Evolutionary conservation across 768 basidiomycete genomes (phyloP).

Genomic region (Pleurotus citrinopileatus): DNA sequence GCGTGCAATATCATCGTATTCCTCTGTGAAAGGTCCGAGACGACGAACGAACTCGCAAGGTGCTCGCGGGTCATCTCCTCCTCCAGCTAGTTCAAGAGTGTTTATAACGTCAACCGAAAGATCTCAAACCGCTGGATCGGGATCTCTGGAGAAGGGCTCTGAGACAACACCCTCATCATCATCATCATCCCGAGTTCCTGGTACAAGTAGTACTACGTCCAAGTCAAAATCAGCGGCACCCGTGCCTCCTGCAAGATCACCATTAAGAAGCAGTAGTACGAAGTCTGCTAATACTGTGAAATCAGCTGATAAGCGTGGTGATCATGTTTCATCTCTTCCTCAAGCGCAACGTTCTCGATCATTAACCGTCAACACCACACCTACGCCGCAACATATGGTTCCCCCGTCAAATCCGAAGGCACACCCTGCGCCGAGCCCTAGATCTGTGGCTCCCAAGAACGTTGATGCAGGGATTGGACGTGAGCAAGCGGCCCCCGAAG

Average conservation of each 20-base stretch:
- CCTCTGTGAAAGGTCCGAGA: constrained; percentile 3
- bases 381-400: constrained; percentile 7
- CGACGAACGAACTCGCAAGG: neutral
- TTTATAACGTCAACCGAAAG: constrained; percentile 4
- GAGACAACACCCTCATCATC: neutral
- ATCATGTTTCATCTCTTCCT: neutral
- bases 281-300: neutral
- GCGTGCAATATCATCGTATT: neutral
- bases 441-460: neutral
- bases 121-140: constrained; percentile 4
- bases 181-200: neutral
- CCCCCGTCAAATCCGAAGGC: neutral
- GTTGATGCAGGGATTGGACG: too few relatives aligned
- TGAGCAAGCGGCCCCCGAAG: neutral
- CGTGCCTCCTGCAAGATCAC: constrained; percentile 1
- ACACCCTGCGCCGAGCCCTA: constrained; percentile 4
- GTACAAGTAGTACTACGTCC: neutral
- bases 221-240: neutral
- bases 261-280: neutral
- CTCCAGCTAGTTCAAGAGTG: neutral
- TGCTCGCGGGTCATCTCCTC: neutral
- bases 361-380: neutral
- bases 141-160: neutral
- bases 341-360: neutral
- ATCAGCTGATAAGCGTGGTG: constrained; percentile 6